phyloP scores from a whole-genome alignment of 805 yeast genomes.

The Yarrowia sp. region DNA sequence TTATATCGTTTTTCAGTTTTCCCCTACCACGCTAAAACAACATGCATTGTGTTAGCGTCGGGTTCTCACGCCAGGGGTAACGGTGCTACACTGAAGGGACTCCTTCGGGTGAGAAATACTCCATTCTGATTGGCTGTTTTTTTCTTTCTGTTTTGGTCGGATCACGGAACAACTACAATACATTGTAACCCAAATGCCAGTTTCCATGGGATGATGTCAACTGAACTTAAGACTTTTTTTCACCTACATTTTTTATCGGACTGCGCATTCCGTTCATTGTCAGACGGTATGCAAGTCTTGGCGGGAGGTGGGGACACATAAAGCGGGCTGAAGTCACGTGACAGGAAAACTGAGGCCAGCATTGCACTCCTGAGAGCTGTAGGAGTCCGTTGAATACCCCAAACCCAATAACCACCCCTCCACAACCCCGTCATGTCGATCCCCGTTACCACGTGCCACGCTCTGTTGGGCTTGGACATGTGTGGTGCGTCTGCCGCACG shows the following conservation, averaged over 20 bases:
- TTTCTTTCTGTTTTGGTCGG: background rate
- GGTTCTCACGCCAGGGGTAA: background rate
- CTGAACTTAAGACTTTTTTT: background rate
- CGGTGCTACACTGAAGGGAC: background rate
- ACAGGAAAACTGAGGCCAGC: too few species aligned
- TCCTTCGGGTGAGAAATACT: background rate
- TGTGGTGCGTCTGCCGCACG: slow-evolving; percentile 19
- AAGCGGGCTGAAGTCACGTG: too few species aligned
- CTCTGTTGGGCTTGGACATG: slow-evolving; percentile 15
- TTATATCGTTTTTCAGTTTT: background rate
- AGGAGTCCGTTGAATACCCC: background rate
- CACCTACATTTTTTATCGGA: background rate
- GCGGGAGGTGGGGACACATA: background rate
- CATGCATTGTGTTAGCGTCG: background rate
- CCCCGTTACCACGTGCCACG: slow-evolving; percentile 23
- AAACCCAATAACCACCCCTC: background rate
- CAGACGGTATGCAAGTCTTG: background rate
- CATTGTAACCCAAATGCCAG: background rate
- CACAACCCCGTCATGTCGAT: background rate
- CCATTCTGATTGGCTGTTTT: background rate
- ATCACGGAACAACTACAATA: slow-evolving; percentile 3
- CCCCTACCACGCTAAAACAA: background rate
- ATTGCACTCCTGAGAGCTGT: too few species aligned
- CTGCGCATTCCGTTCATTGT: slow-evolving; percentile 1
- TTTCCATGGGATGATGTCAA: background rate